Conservation (phyloP, 2,329 filamentous ascomycete genomes). For the Chaetomium strumarium region DNA sequence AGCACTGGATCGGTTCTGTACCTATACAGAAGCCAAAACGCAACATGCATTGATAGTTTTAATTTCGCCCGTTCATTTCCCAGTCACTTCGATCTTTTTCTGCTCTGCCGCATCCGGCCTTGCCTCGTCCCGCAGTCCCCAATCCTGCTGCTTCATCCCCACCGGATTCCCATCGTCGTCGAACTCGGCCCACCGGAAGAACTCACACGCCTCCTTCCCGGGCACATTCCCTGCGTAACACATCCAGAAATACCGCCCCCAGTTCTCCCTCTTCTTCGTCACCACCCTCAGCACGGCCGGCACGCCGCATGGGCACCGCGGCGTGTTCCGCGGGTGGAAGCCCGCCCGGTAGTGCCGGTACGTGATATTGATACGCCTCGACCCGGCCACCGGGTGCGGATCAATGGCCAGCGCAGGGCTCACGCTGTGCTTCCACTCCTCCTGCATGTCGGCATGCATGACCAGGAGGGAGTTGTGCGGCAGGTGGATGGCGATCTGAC, state of each 20-base stretch:
- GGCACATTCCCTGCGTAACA: constrained; percentile 72
- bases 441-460: constrained; percentile 98
- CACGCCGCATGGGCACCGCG: constrained; percentile 68
- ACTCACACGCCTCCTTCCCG: constrained; percentile 63
- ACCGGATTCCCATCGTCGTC: constrained; percentile 77
- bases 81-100: background rate
- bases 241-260: constrained; percentile 84
- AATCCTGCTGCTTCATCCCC: background rate
- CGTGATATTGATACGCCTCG: constrained; percentile 83
- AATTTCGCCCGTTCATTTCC: background rate
- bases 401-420: constrained; percentile 69
- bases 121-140: background rate
- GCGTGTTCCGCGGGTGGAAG: constrained; percentile 72
- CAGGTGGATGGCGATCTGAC: constrained; percentile 87
- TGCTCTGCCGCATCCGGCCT: too few species aligned
- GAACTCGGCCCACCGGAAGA: constrained; percentile 82
- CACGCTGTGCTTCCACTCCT: constrained; percentile 91
- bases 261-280: constrained; percentile 68
- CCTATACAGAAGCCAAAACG: background rate
- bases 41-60: background rate
- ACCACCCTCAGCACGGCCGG: constrained; percentile 68
- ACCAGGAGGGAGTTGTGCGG: constrained; percentile 90
- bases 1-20: too few species aligned
- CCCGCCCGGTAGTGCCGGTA: constrained; percentile 79
- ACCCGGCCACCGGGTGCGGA: constrained; percentile 76